Conservation (phyloP, 164 flowering plant genomes). For the Aristolochia fimbriata region DNA sequence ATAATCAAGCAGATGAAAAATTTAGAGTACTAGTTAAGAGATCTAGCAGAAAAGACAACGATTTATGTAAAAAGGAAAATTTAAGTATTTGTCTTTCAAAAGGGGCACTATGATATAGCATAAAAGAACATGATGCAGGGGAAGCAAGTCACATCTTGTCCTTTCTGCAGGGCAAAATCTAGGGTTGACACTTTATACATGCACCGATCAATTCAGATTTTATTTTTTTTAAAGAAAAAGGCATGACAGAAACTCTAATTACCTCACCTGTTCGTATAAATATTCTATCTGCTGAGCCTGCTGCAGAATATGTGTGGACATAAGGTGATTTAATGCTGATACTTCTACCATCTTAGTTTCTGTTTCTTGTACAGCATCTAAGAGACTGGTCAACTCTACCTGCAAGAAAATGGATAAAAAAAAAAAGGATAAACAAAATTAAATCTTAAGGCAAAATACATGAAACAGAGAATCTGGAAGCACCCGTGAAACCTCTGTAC, state of each 20-base stretch:
- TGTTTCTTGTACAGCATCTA: constrained; percentile 82
- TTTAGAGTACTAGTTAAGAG: no score
- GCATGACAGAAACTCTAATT: not conserved
- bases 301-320: constrained; percentile 90
- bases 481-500: constrained; percentile 18
- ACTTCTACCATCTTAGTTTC: constrained; percentile 96
- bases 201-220: not conserved
- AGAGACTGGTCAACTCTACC: constrained; percentile 71
- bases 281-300: constrained; percentile 87
- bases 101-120: no score
- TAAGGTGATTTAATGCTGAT: constrained; percentile 94
- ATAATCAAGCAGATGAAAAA: no score
- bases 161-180: not conserved
- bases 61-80: no score
- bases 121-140: no score
- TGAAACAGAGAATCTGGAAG: not conserved
- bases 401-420: constrained; percentile 11
- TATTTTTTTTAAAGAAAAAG: no score
- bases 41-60: no score
- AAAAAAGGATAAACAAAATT: no score
- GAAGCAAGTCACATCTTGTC: no score
- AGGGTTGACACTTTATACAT: not conserved
- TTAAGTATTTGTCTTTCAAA: no score
- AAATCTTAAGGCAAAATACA: not conserved
- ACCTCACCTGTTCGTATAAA: constrained; percentile 75